Evolutionary conservation across 768 basidiomycete species (phyloP).

Genomic region (Suillus sp.): DNA sequence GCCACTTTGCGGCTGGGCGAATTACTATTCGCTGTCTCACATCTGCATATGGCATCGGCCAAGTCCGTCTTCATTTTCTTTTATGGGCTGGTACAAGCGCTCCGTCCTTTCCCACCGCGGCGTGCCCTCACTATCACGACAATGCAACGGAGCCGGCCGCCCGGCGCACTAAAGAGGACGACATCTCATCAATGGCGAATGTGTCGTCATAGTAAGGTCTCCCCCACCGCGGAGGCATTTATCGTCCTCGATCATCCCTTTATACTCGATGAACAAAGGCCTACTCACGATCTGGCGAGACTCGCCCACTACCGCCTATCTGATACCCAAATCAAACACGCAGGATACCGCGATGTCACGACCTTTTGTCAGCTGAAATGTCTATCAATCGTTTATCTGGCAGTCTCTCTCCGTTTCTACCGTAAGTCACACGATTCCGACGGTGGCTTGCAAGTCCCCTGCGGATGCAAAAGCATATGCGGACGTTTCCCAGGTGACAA

Average conservation of each 20-base stretch:
- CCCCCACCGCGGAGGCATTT: neutral
- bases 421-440: neutral
- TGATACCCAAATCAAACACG: no score
- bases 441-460: neutral
- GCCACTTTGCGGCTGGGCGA: slow-evolving; percentile 3
- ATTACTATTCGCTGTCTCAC: neutral
- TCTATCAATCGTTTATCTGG: neutral
- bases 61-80: slow-evolving; percentile 3
- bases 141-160: neutral
- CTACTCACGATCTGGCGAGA: neutral
- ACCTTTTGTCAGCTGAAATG: neutral
- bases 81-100: neutral
- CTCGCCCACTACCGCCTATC: neutral
- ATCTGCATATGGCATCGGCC: slow-evolving; percentile 4
- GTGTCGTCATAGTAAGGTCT: neutral
- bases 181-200: neutral
- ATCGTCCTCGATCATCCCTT: neutral
- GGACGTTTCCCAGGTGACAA: slow-evolving; percentile 5
- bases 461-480: neutral
- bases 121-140: neutral
- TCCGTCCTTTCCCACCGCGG: slow-evolving; percentile 2
- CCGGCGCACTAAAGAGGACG: neutral
- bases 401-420: neutral
- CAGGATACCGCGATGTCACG: neutral
- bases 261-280: neutral